Conservation (phyloP, 2,329 filamentous ascomycete genomes). For the Hypoxylon sp. region DNA sequence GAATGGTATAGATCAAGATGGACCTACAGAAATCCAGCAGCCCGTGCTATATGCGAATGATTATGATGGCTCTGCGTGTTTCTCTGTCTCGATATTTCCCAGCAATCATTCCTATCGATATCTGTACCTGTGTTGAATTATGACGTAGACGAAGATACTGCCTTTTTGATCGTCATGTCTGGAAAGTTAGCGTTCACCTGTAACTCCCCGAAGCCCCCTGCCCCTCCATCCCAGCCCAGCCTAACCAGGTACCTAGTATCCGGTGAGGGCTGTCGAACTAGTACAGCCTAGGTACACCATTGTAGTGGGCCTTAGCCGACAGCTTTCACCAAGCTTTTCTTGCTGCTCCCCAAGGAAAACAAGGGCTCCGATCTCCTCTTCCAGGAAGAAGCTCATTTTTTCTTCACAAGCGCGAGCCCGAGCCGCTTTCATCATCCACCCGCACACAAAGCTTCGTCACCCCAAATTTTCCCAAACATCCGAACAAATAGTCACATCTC, state of each 20-base stretch:
- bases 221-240: conserved; percentile 30
- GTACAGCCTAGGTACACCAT: conserved; percentile 8
- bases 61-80: not conserved
- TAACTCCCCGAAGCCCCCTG: conserved; percentile 7
- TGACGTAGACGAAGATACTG: not conserved
- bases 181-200: conserved; percentile 16
- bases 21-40: not conserved
- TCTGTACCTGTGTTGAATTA: no score
- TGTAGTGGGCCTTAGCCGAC: conserved; percentile 33
- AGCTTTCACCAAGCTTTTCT: conserved; percentile 29
- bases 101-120: not conserved
- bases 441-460: conserved; percentile 38
- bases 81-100: not conserved
- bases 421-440: conserved; percentile 51
- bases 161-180: conserved; percentile 2
- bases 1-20: not conserved
- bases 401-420: conserved; percentile 20
- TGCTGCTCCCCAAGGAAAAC: not conserved
- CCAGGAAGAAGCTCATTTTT: conserved; percentile 36
- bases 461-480: conserved; percentile 31
- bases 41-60: not conserved
- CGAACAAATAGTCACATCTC: conserved; percentile 29
- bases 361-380: conserved; percentile 20
- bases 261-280: conserved; percentile 6
- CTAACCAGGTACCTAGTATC: conserved; percentile 20